Conservation (phyloP, 306 rosid species). For the Prunus dulcis region DNA sequence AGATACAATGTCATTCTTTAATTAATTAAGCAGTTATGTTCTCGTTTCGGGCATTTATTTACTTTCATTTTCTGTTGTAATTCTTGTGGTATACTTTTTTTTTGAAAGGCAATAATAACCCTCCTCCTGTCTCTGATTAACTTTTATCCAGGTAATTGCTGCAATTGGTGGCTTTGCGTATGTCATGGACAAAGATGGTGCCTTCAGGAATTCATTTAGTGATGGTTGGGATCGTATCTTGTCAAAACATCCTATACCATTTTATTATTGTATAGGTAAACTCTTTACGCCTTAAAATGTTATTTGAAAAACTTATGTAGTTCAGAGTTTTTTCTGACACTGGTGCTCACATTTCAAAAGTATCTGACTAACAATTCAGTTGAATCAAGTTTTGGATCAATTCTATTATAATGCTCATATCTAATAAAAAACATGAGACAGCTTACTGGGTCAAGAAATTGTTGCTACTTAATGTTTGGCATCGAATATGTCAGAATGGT, state of each 20-base stretch:
- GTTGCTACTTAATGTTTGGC: background rate
- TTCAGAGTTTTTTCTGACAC: background rate
- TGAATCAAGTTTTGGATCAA: background rate
- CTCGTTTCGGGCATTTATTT: background rate
- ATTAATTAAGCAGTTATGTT: background rate
- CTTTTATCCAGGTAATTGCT: slow-evolving; percentile 63
- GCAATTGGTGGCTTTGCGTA: slow-evolving; percentile 88
- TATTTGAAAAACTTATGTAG: background rate
- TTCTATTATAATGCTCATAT: background rate
- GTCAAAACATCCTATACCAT: slow-evolving; percentile 95
- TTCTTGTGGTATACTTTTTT: background rate
- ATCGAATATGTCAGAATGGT: background rate
- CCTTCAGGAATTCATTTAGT: slow-evolving; percentile 87
- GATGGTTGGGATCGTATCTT: slow-evolving; percentile 97
- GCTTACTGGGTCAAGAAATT: background rate
- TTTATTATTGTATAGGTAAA: slow-evolving; percentile 92
- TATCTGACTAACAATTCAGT: background rate
- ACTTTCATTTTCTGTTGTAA: background rate
- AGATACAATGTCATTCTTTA: background rate
- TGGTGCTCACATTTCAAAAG: background rate
- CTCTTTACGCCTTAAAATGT: slow-evolving; percentile 4
- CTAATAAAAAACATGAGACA: background rate
- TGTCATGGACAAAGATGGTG: slow-evolving; percentile 93
- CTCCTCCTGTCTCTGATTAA: slow-evolving; percentile 3
- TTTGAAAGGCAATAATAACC: slow-evolving; percentile 2